Percentiles rank a stretch among this genome's conserved stretches.
phyloP scores from a whole-genome alignment of 1,284 basidiomycete species.

The Filobasidium uniguttulatum region DNA sequence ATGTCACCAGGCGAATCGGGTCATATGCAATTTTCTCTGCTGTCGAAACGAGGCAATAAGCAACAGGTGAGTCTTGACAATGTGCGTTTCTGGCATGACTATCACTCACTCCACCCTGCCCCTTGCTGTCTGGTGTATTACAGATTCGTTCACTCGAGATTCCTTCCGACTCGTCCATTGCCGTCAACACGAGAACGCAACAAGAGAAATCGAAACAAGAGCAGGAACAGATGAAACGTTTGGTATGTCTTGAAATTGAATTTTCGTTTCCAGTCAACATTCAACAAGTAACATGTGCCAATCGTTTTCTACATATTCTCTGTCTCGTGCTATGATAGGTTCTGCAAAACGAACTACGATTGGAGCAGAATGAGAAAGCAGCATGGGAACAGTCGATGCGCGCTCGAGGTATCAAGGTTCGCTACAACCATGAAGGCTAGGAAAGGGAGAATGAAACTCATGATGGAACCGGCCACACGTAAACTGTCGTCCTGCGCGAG shows the following conservation, averaged over 20 bases:
- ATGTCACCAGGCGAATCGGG: conserved; percentile 32
- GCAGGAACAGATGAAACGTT: conserved; percentile 82
- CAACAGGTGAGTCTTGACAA: conserved; percentile 64
- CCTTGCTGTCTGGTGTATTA: too few species aligned
- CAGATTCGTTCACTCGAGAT: conserved; percentile 74
- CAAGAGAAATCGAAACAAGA: conserved; percentile 86
- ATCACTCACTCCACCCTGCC: conserved; percentile 1
- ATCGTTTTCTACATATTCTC: background rate
- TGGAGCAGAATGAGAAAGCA: conserved; percentile 30
- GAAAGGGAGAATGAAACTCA: too few species aligned
- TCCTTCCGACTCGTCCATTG: conserved; percentile 70
- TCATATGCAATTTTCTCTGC: conserved; percentile 78
- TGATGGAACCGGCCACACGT: too few species aligned
- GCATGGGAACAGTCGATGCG: conserved; percentile 25
- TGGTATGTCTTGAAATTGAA: conserved; percentile 47
- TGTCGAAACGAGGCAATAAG: conserved; percentile 88
- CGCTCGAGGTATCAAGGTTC: conserved; percentile 25
- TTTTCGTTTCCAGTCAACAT: too few species aligned
- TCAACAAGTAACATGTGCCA: background rate
- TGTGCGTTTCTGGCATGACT: background rate
- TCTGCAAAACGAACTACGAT: conserved; percentile 39
- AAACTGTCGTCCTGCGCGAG: too few species aligned
- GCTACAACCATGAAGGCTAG: conserved; percentile 18
- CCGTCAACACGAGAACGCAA: conserved; percentile 73
- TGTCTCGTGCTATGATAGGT: too few species aligned